Conservation (phyloP, 2,329 filamentous ascomycete genomes). For the Pseudogymnoascus sp. region DNA sequence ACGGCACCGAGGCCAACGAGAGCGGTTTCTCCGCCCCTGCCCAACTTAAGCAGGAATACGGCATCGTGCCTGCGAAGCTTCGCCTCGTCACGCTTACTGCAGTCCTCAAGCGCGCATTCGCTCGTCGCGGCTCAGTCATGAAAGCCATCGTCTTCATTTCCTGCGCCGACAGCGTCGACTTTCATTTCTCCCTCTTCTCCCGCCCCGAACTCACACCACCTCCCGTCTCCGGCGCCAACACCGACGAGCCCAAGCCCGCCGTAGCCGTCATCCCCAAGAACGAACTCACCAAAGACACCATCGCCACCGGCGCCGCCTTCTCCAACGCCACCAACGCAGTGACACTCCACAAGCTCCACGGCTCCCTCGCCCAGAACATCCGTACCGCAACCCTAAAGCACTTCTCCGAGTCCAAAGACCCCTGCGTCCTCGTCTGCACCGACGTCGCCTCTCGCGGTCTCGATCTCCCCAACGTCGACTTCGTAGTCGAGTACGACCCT, state of each 20-base stretch:
- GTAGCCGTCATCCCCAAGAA: conserved; percentile 24
- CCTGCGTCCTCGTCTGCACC: conserved; percentile 82
- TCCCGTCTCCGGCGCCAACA: conserved; percentile 3
- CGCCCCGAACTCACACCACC: conserved; percentile 20
- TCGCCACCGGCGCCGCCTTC: conserved; percentile 63
- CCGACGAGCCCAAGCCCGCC: conserved; percentile 27
- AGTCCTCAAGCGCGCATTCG: conserved; percentile 78
- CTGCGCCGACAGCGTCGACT: conserved; percentile 94
- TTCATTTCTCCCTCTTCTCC: conserved; percentile 79
- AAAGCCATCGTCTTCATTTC: conserved; percentile 96
- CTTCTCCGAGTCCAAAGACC: conserved; percentile 66
- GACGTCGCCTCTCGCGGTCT: conserved; percentile 94
- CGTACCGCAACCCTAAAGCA: conserved; percentile 79
- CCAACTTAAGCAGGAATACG: conserved; percentile 88
- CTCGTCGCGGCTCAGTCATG: conserved; percentile 83
- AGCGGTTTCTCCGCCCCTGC: conserved; percentile 72
- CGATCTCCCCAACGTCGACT: conserved; percentile 88
- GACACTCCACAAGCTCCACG: conserved; percentile 80
- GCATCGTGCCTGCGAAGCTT: conserved; percentile 81
- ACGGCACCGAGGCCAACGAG: conserved; percentile 37
- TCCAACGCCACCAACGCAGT: conserved; percentile 71
- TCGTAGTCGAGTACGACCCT: conserved; percentile 93
- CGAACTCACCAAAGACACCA: conserved; percentile 47
- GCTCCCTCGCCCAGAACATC: conserved; percentile 79
- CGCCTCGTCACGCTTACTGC: conserved; percentile 82